Evolutionary conservation across 2,329 filamentous ascomycete species (phyloP), one percentile per base, ranked within the genome.

Genomic region (Pestalotiopsis sp.): DNA sequence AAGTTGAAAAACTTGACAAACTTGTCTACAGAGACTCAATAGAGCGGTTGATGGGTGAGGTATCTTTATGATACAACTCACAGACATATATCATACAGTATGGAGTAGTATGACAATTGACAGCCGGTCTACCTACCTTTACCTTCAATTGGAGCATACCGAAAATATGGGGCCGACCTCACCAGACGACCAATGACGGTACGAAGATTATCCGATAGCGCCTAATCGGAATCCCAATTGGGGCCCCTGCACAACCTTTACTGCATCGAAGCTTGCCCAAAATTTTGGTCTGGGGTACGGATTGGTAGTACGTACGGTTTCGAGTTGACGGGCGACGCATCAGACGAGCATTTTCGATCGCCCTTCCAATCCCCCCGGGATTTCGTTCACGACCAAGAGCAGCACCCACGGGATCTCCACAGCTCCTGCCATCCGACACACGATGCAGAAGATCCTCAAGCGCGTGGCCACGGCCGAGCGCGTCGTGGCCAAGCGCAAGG

Each of bases 381-480:
- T 39, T 25, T 13, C 31, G 14, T 17, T 11, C 59, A 45, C 25
- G 9, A 39, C 38, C 45, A 12, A 25, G 31, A 25, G 58, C 14
- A 36, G n/a, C 52, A n/a, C 23, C n/a, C n/a, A 11, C 17, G 52
- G 12, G 58, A 6, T 23, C 45, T 59, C 65, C 14, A 12, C 65
- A 57, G 25, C 62, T 52, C n/a, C 27, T 23, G 39, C 7, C 27
- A 41, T 6, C 17, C 11, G 41, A 52, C 6, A 23, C 17, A 20
- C 4, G 52, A 79, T 79, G 78, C 76, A 79, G 72, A 79, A 79
- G 72, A 75, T 79, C 71, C 72, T 77, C 71, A 72, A 74, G 71
- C 78, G 78, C 65, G 78, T 78, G 69, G 76, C 74, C 71, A 79
- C 80, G 68, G 79, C 81, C 68, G 78, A 81, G 76, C 79, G 80